Evolutionary conservation across 108 stramenopile genomes (phyloP).

Genomic region (Cylindrotheca fusiformis): DNA sequence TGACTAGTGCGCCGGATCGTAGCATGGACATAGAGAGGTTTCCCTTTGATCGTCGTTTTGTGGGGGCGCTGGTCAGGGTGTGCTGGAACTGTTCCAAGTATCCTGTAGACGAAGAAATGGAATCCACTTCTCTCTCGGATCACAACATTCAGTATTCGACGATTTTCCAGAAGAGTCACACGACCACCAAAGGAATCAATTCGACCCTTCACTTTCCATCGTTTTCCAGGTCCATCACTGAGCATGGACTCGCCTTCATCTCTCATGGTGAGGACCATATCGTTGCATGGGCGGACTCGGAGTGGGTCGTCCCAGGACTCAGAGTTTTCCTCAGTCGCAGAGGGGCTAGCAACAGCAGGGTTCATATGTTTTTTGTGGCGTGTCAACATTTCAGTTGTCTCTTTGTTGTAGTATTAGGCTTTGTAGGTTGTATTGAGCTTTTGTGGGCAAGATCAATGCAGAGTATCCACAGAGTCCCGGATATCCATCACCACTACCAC

Average conservation of each 20-base stretch:
- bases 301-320: too few species aligned
- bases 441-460: too few species aligned
- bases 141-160: neutral
- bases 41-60: neutral
- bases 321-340: too few species aligned
- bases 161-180: neutral
- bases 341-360: too few species aligned
- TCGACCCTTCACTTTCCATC: neutral
- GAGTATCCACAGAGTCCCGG: too few species aligned
- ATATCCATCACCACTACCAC: too few species aligned
- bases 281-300: too few species aligned
- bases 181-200: neutral
- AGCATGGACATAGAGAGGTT: neutral
- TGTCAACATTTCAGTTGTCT: too few species aligned
- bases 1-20: neutral
- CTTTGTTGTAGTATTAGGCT: too few species aligned
- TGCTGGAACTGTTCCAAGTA: neutral
- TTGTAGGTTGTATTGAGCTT: too few species aligned
- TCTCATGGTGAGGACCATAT: neutral
- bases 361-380: too few species aligned
- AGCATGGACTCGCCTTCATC: neutral
- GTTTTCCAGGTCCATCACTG: neutral
- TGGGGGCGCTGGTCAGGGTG: neutral
- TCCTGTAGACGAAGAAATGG: neutral
- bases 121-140: neutral